These are phyloP conservation scores for Geoglossum glabrum DNA, from an alignment of 495 filamentous ascomycete species.

Conservation along the genomic window DNA sequence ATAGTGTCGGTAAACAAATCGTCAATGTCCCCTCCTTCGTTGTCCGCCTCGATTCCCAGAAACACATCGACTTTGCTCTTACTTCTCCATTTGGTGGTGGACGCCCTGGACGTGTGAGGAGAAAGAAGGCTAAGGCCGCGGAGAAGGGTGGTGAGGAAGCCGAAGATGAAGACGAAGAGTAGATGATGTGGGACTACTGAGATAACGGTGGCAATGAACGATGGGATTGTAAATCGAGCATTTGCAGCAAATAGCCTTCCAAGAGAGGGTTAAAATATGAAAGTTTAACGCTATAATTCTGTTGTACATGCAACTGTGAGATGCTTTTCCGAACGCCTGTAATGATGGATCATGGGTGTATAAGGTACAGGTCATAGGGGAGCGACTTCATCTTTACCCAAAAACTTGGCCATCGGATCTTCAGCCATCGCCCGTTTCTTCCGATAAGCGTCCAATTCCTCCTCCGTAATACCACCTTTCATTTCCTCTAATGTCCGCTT, in stretches of 20 bases:
- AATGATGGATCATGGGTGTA: slow-evolving; percentile 21
- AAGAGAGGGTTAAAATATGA: neutral
- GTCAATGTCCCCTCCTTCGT: slow-evolving; percentile 99
- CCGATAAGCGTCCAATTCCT: slow-evolving; percentile 67
- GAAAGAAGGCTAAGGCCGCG: slow-evolving; percentile 97
- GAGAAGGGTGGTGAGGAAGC: slow-evolving; percentile 72
- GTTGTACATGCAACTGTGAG: neutral
- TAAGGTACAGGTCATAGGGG: neutral
- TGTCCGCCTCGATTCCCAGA: slow-evolving; percentile 98
- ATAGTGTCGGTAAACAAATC: slow-evolving; percentile 94
- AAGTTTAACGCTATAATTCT: neutral
- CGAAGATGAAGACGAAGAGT: slow-evolving; percentile 83
- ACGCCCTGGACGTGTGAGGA: slow-evolving; percentile 83
- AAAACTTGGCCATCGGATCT: slow-evolving; percentile 71
- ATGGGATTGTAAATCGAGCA: slow-evolving; percentile 22
- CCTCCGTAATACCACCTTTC: slow-evolving; percentile 54
- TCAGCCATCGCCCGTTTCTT: slow-evolving; percentile 44
- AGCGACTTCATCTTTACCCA: slow-evolving; percentile 33
- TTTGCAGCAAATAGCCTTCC: slow-evolving; percentile 7
- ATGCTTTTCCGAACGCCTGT: slow-evolving; percentile 7
- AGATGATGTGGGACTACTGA: slow-evolving; percentile 13
- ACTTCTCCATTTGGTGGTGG: slow-evolving; percentile 95
- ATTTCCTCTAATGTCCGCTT: slow-evolving; percentile 61
- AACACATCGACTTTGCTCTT: slow-evolving; percentile 99
- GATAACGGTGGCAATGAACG: neutral